Base-by-base conservation (phyloP, 164 flowering plant genomes). In the Nymphaea colorata region DNA sequence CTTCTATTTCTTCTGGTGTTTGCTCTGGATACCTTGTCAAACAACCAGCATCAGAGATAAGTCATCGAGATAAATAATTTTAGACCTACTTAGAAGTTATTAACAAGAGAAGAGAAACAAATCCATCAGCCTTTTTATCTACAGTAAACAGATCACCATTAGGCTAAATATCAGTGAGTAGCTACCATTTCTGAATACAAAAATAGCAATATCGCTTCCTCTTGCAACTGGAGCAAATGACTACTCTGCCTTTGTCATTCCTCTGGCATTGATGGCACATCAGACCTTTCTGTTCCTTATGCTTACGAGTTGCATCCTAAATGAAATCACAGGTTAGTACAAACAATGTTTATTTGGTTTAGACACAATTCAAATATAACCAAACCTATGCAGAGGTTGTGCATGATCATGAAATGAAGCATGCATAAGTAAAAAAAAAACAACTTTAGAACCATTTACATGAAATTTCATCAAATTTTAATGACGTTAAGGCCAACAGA, bases 21-120 rank as follows among this genome's bases (percentile, higher is more conserved):
- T 72, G 77, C 43, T 76, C 81, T 6, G 93, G 90, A 64, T 90
- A 90, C 96, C 96, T 89, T 59, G 36, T 42, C 51, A 66, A 4
- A 69, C 16, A 6, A 44, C 10, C 12, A 11, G 41, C 7, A 55
- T 44, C 16, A 16, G 41, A 16, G n/a, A 61, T 3, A 12, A 44
- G 61, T 17, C 8, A 11, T 10, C 12, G 25, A 17, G n/a, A 61
- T 8, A 61, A 61, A 11, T 17, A 61, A 17, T 61, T 61, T 12
- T 17, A 61, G 18, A 41, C 42, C 42, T 11, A 61, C 10, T 61
- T 17, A 61, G n/a, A 61, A 61, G n/a, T 17, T 8, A 55, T 8
- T 55, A 55, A 55, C 10, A 55, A 55, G 59, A 55, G 16, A 55
- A 55, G 1, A 55, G 10, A 55, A 55, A 55, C 59, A 8, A 16